A percentile compares a stretch with the other conserved stretches of the same genome.
Conservation (phyloP, 495 filamentous ascomycete genomes). For the Tuber calosporum region DNA sequence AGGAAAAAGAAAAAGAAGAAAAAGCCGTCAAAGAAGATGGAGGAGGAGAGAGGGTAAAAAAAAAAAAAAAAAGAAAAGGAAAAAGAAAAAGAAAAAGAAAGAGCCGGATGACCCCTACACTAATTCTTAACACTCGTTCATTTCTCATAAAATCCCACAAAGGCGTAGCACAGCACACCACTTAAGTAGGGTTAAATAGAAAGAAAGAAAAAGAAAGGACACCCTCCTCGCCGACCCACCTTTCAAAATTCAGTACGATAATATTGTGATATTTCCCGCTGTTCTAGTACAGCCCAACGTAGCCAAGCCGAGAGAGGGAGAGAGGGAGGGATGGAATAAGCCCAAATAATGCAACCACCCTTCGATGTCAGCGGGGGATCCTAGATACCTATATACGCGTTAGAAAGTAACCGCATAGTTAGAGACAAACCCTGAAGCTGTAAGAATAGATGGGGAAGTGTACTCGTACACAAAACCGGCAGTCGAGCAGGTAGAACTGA, state of each 20-base stretch:
- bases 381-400: neutral
- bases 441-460: conserved; percentile 12
- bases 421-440: conserved; percentile 12
- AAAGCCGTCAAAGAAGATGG: neutral
- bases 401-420: conserved; percentile 8
- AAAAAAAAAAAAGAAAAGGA: neutral
- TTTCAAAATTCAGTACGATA: neutral
- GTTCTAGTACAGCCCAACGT: neutral
- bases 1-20: neutral
- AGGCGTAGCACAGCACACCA: neutral
- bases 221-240: neutral
- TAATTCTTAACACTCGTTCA: neutral
- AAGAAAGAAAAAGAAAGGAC: neutral
- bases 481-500: conserved; percentile 20
- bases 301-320: neutral
- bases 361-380: neutral
- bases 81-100: neutral
- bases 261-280: neutral
- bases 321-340: too few species aligned
- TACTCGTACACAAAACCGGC: conserved; percentile 7
- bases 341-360: neutral
- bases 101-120: neutral
- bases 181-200: neutral
- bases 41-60: too few species aligned
- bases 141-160: neutral